phyloP scores from a whole-genome alignment of 257 asterid species.

The Linderniella brevidens region DNA sequence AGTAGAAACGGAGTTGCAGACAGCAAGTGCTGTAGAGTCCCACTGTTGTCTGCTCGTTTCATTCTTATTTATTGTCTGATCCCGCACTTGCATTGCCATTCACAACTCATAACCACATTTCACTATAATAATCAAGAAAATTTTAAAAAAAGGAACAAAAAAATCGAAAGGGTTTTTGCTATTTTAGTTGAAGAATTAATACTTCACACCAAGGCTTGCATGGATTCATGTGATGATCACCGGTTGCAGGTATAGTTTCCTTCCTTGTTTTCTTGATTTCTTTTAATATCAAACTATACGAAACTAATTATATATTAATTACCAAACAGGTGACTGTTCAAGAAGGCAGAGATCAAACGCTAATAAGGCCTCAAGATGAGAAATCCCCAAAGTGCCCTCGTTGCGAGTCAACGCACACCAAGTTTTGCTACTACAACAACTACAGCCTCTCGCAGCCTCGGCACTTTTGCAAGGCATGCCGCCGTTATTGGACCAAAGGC shows the following conservation, averaged over 20 bases:
- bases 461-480: conserved; percentile 85
- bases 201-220: conserved; percentile 96
- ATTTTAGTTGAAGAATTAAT: conserved; percentile 16
- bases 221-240: conserved; percentile 57
- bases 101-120: background rate
- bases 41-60: too few relatives aligned
- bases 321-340: conserved; percentile 35
- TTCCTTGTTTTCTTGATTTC: too few relatives aligned
- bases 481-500: conserved; percentile 95
- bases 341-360: conserved; percentile 31
- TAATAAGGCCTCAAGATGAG: conserved; percentile 60
- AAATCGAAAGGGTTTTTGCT: conserved; percentile 24
- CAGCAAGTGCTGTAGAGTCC: conserved; percentile 6
- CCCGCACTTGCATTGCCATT: background rate
- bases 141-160: background rate
- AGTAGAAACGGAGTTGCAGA: too few relatives aligned
- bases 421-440: conserved; percentile 93
- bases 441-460: conserved; percentile 93
- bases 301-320: too few relatives aligned
- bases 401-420: conserved; percentile 88
- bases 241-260: conserved; percentile 96
- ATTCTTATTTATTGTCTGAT: too few relatives aligned
- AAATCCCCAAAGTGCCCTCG: conserved; percentile 71
- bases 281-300: too few relatives aligned
- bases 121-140: too few relatives aligned